Evolutionary conservation across 306 rosid species (phyloP).

Genomic region (cucumber (Cucumis sativus)): Cucumber_9930_V3 NC_026657.2:18073501-18074000

Average conservation of each 20-base stretch:
- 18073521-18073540: too few species aligned
- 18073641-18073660: too few species aligned
- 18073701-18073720: background rate
- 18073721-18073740: background rate
- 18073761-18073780: too few species aligned
- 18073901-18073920: background rate
- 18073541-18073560: too few species aligned
- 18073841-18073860: background rate
- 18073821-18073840: background rate
- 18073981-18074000: too few species aligned
- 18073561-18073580: too few species aligned
- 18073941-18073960: background rate
- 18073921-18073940: background rate
- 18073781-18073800: background rate
- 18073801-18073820: background rate
- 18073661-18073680: too few species aligned
- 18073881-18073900: background rate
- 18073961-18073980: conserved; percentile 8
- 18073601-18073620: too few species aligned
- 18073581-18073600: too few species aligned
- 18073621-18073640: too few species aligned
- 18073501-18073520: too few species aligned
- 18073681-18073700: background rate
- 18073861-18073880: background rate
- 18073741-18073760: too few species aligned